A percentile compares a stretch with the other conserved stretches of the same genome.
Evolutionary conservation across 768 basidiomycete species (phyloP).

Genomic region (Agrocybe praecox): DNA sequence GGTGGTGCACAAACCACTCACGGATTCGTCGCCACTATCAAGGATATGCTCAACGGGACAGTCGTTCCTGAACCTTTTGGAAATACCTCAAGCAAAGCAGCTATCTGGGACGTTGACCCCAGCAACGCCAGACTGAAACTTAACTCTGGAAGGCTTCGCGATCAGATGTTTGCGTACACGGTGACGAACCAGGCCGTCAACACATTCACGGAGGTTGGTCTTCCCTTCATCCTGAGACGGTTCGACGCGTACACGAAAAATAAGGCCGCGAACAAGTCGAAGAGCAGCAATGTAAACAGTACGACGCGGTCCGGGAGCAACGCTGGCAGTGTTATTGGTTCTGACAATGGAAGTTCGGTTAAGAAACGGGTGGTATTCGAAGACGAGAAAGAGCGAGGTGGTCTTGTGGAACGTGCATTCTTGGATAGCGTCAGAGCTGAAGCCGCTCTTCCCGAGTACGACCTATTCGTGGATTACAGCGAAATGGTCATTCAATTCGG

Average conservation of each 20-base stretch:
- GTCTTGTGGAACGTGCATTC: conserved; percentile 74
- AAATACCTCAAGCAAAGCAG: conserved; percentile 3
- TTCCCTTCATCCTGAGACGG: conserved; percentile 76
- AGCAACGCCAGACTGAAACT: conserved; percentile 57
- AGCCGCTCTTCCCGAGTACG: conserved; percentile 79
- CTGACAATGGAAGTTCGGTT: conserved; percentile 22
- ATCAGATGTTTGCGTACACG: conserved; percentile 92
- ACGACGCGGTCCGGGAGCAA: not conserved
- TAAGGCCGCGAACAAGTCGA: conserved; percentile 19
- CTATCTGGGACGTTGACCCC: conserved; percentile 56
- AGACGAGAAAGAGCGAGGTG: conserved; percentile 58
- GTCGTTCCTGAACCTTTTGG: not conserved
- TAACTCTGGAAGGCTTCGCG: conserved; percentile 71
- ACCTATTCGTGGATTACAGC: conserved; percentile 84
- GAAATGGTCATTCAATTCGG: conserved; percentile 99
- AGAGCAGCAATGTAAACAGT: not conserved
- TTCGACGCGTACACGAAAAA: conserved; percentile 52
- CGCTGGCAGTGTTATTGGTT: conserved; percentile 9
- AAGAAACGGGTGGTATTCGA: conserved; percentile 79
- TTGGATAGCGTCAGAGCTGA: conserved; percentile 78
- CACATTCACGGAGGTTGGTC: conserved; percentile 75
- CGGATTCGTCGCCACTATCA: conserved; percentile 22
- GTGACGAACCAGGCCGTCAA: conserved; percentile 88
- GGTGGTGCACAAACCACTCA: conserved; percentile 20
- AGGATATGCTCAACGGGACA: conserved; percentile 33